phyloP scores from a whole-genome alignment of 805 yeast species.

The Lachancea lanzarotensis region DNA sequence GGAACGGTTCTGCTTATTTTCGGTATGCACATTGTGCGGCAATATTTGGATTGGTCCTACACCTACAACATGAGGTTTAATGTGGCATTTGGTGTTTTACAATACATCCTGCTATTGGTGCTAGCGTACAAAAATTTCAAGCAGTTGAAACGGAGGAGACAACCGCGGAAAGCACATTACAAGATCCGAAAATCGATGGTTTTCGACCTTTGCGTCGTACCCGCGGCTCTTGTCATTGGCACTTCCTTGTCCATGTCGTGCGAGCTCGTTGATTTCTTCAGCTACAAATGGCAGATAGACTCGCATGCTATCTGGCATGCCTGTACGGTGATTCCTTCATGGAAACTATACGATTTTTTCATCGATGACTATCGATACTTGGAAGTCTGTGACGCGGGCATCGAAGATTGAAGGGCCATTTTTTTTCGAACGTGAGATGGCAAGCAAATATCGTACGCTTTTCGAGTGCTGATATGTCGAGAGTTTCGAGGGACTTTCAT shows the following conservation, averaged over 20 bases:
- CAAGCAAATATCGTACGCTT: no score
- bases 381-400: constrained; percentile 1
- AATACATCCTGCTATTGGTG: constrained; percentile 43
- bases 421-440: no score
- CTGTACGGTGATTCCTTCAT: constrained; percentile 76
- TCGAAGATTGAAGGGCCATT: background rate
- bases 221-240: constrained; percentile 43
- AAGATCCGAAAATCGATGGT: constrained; percentile 8
- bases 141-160: constrained; percentile 10
- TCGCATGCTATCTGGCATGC: constrained; percentile 95
- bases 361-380: constrained; percentile 34
- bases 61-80: constrained; percentile 93
- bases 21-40: constrained; percentile 55
- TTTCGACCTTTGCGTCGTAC: constrained; percentile 36
- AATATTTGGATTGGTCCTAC: constrained; percentile 75
- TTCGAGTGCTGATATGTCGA: no score
- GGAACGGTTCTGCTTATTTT: constrained; percentile 45
- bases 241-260: constrained; percentile 76
- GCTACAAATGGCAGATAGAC: constrained; percentile 61
- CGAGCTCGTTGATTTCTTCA: constrained; percentile 87
- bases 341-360: constrained; percentile 62
- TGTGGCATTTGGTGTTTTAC: constrained; percentile 68
- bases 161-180: constrained; percentile 3
- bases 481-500: no score
- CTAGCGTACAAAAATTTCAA: constrained; percentile 31